Evolutionary conservation across 768 basidiomycete genomes (phyloP).

Genomic region (Suillus discolor): DNA sequence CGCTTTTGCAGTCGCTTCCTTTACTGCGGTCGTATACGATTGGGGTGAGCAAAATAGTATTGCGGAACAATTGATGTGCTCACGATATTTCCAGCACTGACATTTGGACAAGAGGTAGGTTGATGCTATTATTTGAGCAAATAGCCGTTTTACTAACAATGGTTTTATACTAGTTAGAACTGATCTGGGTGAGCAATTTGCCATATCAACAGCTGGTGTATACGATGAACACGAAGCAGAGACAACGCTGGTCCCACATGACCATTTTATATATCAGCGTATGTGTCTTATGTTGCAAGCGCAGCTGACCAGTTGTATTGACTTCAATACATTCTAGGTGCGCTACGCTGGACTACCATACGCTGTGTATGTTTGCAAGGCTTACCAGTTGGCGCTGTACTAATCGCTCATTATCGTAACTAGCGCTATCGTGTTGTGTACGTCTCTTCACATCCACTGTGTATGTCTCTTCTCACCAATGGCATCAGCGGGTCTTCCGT

Average conservation of each 20-base stretch:
- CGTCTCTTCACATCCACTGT: background rate
- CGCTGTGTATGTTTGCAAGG: background rate
- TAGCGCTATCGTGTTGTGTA: background rate
- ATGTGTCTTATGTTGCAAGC: background rate
- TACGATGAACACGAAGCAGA: background rate
- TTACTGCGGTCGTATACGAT: background rate
- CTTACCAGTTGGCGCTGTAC: background rate
- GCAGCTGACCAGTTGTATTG: background rate
- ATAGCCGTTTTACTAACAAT: background rate
- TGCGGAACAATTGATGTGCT: background rate
- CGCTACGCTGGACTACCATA: slow-evolving; percentile 4
- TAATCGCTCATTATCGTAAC: background rate
- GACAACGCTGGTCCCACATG: background rate
- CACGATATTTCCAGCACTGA: background rate
- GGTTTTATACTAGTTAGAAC: background rate
- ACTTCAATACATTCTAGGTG: background rate
- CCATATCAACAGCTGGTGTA: too few relatives aligned
- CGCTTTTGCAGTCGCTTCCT: background rate
- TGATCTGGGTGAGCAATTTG: background rate
- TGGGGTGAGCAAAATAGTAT: background rate
- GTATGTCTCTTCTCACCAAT: background rate
- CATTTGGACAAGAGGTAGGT: background rate
- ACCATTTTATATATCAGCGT: background rate
- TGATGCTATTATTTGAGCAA: background rate
- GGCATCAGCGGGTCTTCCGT: background rate